Percentiles rank a stretch among this genome's conserved stretches.
These are phyloP conservation scores for Isabelozyma pseudorhagii DNA, from an alignment of 805 yeast species.

Conservation along the genomic window DNA sequence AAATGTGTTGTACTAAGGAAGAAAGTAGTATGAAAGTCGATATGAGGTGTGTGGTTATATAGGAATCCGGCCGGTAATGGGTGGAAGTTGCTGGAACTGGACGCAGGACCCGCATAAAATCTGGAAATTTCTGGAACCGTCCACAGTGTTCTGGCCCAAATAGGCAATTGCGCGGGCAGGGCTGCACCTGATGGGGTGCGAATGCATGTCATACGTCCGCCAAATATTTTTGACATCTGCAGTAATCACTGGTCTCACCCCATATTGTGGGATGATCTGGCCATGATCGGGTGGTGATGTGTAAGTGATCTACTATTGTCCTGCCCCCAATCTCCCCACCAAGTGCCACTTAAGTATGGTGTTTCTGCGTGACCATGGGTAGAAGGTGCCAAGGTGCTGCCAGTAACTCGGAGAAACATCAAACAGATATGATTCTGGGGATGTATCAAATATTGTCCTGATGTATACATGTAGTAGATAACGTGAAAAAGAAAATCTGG, in stretches of 20 bases:
- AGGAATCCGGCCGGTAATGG: neutral
- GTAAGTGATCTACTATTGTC: too few relatives aligned
- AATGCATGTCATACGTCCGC: neutral
- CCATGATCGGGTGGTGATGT: too few relatives aligned
- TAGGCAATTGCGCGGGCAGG: neutral
- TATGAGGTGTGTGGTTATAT: neutral
- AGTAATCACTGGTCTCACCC: neutral
- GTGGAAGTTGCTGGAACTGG: neutral
- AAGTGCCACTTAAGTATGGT: too few relatives aligned
- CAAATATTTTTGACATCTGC: neutral
- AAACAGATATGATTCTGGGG: too few relatives aligned
- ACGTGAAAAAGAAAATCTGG: too few relatives aligned
- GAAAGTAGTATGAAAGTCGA: neutral
- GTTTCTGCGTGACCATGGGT: too few relatives aligned
- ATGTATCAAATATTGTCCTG: too few relatives aligned
- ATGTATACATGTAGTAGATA: too few relatives aligned
- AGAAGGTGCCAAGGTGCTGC: too few relatives aligned
- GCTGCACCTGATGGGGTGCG: neutral
- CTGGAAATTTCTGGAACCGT: slow-evolving; percentile 2
- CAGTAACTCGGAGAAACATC: too few relatives aligned
- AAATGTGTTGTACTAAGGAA: neutral
- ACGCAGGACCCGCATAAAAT: neutral
- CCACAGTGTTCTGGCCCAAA: neutral
- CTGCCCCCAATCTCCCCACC: too few relatives aligned
- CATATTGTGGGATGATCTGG: neutral